phyloP scores from a whole-genome alignment of 305 asterid species.

The Solanum chacoense region DNA sequence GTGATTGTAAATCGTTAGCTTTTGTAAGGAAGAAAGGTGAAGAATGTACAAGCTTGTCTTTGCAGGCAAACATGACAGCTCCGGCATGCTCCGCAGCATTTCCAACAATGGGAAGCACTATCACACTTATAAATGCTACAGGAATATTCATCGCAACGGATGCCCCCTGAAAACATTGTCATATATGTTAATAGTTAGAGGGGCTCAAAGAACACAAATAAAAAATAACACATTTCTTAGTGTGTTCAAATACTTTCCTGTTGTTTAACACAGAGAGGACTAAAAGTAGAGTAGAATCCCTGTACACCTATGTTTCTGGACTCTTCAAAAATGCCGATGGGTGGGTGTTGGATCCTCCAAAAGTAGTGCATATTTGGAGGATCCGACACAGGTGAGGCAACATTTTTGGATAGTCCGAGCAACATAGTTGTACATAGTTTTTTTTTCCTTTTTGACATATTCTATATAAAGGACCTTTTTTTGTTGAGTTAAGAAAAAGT shows the following conservation, averaged over 20 bases:
- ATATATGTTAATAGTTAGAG: not conserved
- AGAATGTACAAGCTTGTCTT: slow-evolving; percentile 61
- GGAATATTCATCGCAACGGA: slow-evolving; percentile 60
- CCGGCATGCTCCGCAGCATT: slow-evolving; percentile 87
- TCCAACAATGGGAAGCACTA: slow-evolving; percentile 78
- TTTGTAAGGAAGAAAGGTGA: not conserved
- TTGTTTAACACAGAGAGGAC: not conserved
- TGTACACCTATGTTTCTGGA: not conserved
- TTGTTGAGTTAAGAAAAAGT: not conserved
- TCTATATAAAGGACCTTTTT: not conserved
- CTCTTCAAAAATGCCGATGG: not conserved
- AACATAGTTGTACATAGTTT: not conserved
- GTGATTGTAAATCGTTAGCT: not conserved
- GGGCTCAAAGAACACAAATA: not conserved
- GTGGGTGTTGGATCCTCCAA: not conserved
- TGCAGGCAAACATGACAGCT: slow-evolving; percentile 76
- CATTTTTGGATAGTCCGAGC: not conserved
- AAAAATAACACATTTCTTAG: not conserved
- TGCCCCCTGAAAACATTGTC: slow-evolving; percentile 45
- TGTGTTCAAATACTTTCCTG: not conserved
- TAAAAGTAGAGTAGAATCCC: not conserved
- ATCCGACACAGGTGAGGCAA: not conserved
- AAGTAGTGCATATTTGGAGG: not conserved
- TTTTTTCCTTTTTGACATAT: not conserved
- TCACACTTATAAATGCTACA: slow-evolving; percentile 66